Evolutionary conservation across 2,329 filamentous ascomycete species (phyloP).

Genomic region (Cladorrhinum sp.): DNA sequence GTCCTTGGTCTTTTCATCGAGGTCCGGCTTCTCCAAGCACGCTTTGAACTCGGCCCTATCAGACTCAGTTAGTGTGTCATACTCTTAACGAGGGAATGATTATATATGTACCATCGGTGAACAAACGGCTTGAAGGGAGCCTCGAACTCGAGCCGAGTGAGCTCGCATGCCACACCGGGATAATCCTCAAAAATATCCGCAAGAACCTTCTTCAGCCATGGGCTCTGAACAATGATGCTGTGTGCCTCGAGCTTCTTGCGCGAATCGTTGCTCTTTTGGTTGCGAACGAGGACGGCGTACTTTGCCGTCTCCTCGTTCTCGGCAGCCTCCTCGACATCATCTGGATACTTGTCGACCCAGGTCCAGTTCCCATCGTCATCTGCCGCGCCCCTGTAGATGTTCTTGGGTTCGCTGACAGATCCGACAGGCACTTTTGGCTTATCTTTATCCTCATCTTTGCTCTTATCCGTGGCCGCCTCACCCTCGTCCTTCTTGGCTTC

Average conservation of each 20-base stretch:
- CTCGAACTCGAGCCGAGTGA: conserved; percentile 59
- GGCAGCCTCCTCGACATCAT: conserved; percentile 52
- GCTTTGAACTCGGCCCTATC: conserved; percentile 41
- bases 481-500: conserved; percentile 7
- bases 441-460: conserved; percentile 25
- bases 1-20: conserved; percentile 43
- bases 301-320: conserved; percentile 61
- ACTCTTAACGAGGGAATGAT: background rate
- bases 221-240: conserved; percentile 63
- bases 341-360: conserved; percentile 55
- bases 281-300: conserved; percentile 59
- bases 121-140: conserved; percentile 63
- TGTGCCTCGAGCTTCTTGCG: conserved; percentile 59
- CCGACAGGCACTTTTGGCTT: conserved; percentile 32
- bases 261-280: conserved; percentile 56
- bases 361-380: conserved; percentile 50
- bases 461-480: conserved; percentile 9
- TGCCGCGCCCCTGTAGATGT: conserved; percentile 41
- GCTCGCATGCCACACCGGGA: conserved; percentile 55
- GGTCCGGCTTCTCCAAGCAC: conserved; percentile 39
- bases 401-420: conserved; percentile 39
- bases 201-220: conserved; percentile 56
- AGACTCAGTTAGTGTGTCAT: conserved; percentile 3
- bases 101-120: conserved; percentile 51
- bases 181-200: conserved; percentile 55